phyloP scores from a whole-genome alignment of 2,329 filamentous ascomycete species.

The Monilinia vaccinii-corymbosi region DNA sequence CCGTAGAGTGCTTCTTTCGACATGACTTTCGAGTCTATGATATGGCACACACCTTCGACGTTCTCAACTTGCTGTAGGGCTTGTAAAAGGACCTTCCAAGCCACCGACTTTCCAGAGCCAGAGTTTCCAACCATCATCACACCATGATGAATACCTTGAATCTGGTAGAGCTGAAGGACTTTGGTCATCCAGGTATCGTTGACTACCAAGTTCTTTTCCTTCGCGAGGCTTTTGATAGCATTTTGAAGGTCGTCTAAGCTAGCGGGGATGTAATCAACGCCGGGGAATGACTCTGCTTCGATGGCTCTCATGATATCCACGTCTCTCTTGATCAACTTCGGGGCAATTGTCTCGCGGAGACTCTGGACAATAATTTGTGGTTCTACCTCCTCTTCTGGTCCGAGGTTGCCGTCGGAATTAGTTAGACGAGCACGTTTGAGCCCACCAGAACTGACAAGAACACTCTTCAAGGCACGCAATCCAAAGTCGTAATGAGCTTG shows the following conservation, averaged over 20 bases:
- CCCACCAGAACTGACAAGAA: slow-evolving; percentile 93
- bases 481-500: slow-evolving; percentile 99
- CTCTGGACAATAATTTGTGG: slow-evolving; percentile 98
- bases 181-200: slow-evolving; percentile 97
- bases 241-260: slow-evolving; percentile 70
- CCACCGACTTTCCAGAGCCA: slow-evolving; percentile 91
- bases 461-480: slow-evolving; percentile 94
- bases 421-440: slow-evolving; percentile 78
- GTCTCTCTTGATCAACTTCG: slow-evolving; percentile 89
- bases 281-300: slow-evolving; percentile 80
- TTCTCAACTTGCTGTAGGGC: slow-evolving; percentile 86
- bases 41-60: slow-evolving; percentile 88
- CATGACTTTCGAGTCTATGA: slow-evolving; percentile 99
- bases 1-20: slow-evolving; percentile 97
- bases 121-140: slow-evolving; percentile 99
- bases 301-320: slow-evolving; percentile 81
- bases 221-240: slow-evolving; percentile 74
- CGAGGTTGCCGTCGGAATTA: slow-evolving; percentile 44
- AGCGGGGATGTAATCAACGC: slow-evolving; percentile 85
- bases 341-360: slow-evolving; percentile 94
- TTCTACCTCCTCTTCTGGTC: slow-evolving; percentile 68
- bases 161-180: slow-evolving; percentile 92
- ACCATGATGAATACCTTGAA: slow-evolving; percentile 95
- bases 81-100: slow-evolving; percentile 87
- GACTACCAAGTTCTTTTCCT: slow-evolving; percentile 77